A percentile compares a stretch with the other conserved stretches of the same genome.
These are phyloP conservation scores for Lasiodiplodia sp. DNA, from an alignment of 2,329 filamentous ascomycete genomes.

Conservation along the genomic window DNA sequence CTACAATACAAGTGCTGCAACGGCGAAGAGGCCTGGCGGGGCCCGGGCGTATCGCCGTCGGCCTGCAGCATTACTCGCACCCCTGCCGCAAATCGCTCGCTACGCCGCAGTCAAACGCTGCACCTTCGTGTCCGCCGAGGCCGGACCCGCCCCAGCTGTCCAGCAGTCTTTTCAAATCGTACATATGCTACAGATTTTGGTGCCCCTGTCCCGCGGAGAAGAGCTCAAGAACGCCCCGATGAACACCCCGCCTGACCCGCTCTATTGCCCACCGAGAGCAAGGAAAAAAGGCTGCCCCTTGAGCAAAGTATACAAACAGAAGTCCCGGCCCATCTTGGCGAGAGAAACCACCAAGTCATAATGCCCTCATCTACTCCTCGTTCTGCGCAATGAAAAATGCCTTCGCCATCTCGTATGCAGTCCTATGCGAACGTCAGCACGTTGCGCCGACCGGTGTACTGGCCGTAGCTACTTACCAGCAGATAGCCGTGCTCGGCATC, in stretches of 20 bases:
- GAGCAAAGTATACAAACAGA: constrained; percentile 24
- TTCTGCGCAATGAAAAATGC: constrained; percentile 66
- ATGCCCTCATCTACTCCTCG: constrained; percentile 32
- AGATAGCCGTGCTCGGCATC: constrained; percentile 99
- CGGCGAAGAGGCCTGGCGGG: not conserved
- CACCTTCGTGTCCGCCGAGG: constrained; percentile 24
- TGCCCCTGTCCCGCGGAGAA: constrained; percentile 13
- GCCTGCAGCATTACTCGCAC: constrained; percentile 24
- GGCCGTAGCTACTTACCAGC: constrained; percentile 71
- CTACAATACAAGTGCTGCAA: not conserved
- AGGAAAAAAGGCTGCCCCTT: constrained; percentile 10
- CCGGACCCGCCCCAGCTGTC: not conserved
- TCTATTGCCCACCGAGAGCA: constrained; percentile 22
- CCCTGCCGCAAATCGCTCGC: constrained; percentile 24
- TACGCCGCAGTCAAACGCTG: constrained; percentile 24
- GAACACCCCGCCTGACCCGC: constrained; percentile 21
- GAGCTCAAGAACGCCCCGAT: constrained; percentile 27
- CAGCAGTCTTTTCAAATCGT: constrained; percentile 19
- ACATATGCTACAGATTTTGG: constrained; percentile 30
- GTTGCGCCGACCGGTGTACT: not conserved
- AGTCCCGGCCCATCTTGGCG: not conserved
- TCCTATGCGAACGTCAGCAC: constrained; percentile 52
- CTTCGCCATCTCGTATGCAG: constrained; percentile 73
- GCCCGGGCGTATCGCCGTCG: constrained; percentile 6
- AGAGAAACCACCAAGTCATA: not conserved